These are phyloP conservation scores for Solanum megistacrolobum DNA, from an alignment of 257 asterid species.

Conservation along the genomic window DNA sequence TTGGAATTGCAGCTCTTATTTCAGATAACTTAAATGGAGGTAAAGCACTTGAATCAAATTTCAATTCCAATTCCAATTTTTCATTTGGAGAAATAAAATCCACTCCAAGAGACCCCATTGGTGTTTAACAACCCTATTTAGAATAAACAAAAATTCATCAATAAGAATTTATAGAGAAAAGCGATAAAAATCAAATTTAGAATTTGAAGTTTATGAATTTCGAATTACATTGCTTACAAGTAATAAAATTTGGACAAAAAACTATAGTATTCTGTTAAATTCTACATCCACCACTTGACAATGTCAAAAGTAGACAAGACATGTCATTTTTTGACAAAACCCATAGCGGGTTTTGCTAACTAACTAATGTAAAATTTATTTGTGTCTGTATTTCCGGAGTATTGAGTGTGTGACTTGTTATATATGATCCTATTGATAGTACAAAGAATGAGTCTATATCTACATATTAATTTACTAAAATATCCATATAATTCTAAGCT, in stretches of 20 bases:
- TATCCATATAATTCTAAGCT: neutral
- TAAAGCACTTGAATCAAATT: slow-evolving; percentile 21
- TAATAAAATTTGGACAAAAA: neutral
- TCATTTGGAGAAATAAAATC: neutral
- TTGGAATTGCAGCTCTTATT: slow-evolving; percentile 32
- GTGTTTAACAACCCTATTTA: neutral
- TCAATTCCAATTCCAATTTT: neutral
- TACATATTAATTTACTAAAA: neutral
- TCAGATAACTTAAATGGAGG: slow-evolving; percentile 31
- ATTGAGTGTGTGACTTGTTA: neutral
- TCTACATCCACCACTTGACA: neutral
- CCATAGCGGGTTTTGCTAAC: neutral
- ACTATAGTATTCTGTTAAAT: neutral
- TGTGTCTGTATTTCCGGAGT: neutral
- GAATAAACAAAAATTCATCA: neutral
- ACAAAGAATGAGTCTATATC: neutral
- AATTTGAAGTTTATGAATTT: neutral
- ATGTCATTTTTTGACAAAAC: neutral
- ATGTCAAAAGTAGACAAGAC: neutral
- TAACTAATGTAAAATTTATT: neutral
- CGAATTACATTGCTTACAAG: neutral
- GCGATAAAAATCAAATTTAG: neutral
- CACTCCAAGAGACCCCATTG: slow-evolving; percentile 1
- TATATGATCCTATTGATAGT: neutral
- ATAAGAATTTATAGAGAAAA: neutral